A percentile compares a stretch with the other conserved stretches of the same genome.
Conservation (phyloP, 768 basidiomycete genomes). For the Neoboletus subvelutipes region DNA sequence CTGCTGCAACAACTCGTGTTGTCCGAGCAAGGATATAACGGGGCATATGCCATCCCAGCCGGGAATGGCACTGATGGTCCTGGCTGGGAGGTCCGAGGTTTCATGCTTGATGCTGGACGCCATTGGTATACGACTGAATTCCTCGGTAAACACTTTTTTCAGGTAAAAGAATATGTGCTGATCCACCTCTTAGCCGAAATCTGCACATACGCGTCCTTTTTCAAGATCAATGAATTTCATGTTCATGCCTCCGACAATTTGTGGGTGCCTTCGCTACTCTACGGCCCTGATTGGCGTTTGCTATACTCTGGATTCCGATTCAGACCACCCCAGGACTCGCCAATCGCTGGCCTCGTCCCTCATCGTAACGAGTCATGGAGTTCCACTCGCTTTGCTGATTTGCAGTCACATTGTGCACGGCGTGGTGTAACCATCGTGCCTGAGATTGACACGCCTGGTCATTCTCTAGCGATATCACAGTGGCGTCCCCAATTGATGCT, state of each 20-base stretch:
- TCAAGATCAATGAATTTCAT: conserved; percentile 45
- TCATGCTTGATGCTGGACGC: conserved; percentile 47
- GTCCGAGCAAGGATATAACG: conserved; percentile 7
- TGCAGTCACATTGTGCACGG: conserved; percentile 38
- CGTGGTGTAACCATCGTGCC: conserved; percentile 42
- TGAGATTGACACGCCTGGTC: conserved; percentile 45
- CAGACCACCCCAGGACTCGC: conserved; percentile 35
- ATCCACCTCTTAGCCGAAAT: conserved; percentile 35
- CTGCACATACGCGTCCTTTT: conserved; percentile 45
- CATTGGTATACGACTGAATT: conserved; percentile 44
- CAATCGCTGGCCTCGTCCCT: conserved; percentile 36
- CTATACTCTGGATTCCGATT: conserved; percentile 46
- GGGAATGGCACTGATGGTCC: conserved; percentile 40
- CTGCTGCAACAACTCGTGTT: conserved; percentile 41
- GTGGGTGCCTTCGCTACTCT: conserved; percentile 41
- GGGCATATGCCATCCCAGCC: conserved; percentile 27
- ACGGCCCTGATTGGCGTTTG: conserved; percentile 38
- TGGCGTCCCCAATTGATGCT: conserved; percentile 45
- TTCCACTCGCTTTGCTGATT: conserved; percentile 27
- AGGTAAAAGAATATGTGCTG: not conserved
- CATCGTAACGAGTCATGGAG: conserved; percentile 43
- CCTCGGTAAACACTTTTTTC: conserved; percentile 27
- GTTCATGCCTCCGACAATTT: conserved; percentile 44
- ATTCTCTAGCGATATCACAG: conserved; percentile 44
- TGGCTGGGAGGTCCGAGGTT: conserved; percentile 45